These are phyloP conservation scores for Pontederia crassipes DNA, from an alignment of 176 grass and related monocot species.

Conservation along the genomic window DNA sequence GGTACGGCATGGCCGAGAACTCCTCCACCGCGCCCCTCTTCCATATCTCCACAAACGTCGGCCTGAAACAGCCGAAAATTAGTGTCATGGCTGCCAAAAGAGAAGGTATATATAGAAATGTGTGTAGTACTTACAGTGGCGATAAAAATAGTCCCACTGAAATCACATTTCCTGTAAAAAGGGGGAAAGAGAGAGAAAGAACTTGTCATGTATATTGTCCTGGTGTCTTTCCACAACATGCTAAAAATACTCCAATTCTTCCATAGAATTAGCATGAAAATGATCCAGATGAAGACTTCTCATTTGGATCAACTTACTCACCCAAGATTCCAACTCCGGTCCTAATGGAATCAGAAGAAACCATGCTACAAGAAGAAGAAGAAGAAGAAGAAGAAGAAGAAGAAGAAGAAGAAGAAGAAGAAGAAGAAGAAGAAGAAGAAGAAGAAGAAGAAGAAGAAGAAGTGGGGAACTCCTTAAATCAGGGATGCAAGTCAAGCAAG, in stretches of 20 bases:
- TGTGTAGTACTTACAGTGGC: slow-evolving; percentile 57
- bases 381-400: no score
- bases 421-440: no score
- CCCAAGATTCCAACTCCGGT: slow-evolving; percentile 59
- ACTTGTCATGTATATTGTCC: neutral
- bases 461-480: no score
- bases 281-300: neutral
- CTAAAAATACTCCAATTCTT: neutral
- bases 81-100: no score
- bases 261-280: no score
- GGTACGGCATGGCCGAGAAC: slow-evolving; percentile 77
- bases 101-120: no score
- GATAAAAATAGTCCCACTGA: slow-evolving; percentile 74
- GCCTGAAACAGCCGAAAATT: slow-evolving; percentile 20
- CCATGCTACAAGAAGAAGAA: slow-evolving; percentile 15
- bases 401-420: no score
- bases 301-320: slow-evolving; percentile 5
- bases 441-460: no score
- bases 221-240: neutral
- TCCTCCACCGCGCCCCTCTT: slow-evolving; percentile 73
- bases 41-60: slow-evolving; percentile 76
- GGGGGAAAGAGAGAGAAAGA: neutral
- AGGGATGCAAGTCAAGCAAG: no score
- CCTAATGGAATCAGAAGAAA: slow-evolving; percentile 47
- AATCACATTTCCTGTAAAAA: slow-evolving; percentile 75